Percentiles rank a stretch among this genome's conserved stretches.
These are phyloP conservation scores for Termitomyces sp. DNA, from an alignment of 768 basidiomycete genomes.

Conservation along the genomic window DNA sequence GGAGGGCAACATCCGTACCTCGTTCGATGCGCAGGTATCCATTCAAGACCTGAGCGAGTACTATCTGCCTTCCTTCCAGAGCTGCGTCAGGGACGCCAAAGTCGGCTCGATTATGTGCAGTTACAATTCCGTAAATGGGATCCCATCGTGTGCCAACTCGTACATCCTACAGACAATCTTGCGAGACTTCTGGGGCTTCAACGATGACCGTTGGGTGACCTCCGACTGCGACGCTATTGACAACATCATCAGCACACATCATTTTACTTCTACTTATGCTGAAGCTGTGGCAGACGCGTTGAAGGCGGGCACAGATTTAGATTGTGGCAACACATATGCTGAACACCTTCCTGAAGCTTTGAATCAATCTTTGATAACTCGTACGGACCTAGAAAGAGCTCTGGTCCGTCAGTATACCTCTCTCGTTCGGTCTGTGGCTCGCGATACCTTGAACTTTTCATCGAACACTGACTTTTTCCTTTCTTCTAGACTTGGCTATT, in stretches of 20 bases:
- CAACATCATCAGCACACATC: constrained; percentile 49
- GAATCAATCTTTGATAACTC: constrained; percentile 43
- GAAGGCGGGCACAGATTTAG: constrained; percentile 51
- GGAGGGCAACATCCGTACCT: constrained; percentile 44
- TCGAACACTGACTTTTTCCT: constrained; percentile 4
- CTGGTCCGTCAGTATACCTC: constrained; percentile 48
- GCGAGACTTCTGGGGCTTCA: constrained; percentile 49
- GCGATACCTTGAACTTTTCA: background rate
- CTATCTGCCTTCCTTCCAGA: constrained; percentile 54
- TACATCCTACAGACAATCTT: constrained; percentile 51
- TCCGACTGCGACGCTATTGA: constrained; percentile 54
- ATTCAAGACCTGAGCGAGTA: constrained; percentile 54
- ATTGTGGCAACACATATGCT: constrained; percentile 50
- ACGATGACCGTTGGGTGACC: constrained; percentile 51
- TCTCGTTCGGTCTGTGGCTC: constrained; percentile 42
- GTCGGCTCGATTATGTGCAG: constrained; percentile 62
- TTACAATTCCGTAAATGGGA: constrained; percentile 59
- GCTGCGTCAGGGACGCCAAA: constrained; percentile 58
- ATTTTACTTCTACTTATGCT: constrained; percentile 39
- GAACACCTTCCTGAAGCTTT: constrained; percentile 43
- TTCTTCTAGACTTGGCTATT: constrained; percentile 48
- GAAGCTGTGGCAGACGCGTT: constrained; percentile 48
- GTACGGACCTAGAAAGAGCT: constrained; percentile 38
- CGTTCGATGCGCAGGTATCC: constrained; percentile 52
- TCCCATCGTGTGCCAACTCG: constrained; percentile 51